Evolutionary conservation across 495 filamentous ascomycete species (phyloP).

Genomic region (Choiromyces venosus): DNA sequence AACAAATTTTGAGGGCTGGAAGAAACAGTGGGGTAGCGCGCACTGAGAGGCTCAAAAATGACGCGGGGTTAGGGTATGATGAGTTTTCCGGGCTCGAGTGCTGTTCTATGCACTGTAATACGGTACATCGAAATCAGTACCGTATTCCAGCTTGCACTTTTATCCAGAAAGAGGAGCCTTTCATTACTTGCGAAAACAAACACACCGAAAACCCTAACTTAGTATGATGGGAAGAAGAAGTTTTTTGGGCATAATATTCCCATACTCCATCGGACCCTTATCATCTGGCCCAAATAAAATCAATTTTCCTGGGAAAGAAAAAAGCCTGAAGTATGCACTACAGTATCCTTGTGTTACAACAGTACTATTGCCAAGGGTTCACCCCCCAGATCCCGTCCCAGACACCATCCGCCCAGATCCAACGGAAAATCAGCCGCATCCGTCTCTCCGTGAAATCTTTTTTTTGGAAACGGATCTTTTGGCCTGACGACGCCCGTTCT

Average conservation of each 20-base stretch:
- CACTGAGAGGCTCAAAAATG: background rate
- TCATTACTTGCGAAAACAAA: background rate
- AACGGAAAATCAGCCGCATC: background rate
- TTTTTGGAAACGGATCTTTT: background rate
- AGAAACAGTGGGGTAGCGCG: background rate
- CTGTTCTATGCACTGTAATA: background rate
- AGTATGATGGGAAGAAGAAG: background rate
- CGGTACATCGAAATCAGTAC: background rate
- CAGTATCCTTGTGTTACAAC: no score
- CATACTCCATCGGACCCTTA: background rate
- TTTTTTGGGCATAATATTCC: background rate
- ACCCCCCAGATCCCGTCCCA: background rate
- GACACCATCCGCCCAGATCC: background rate
- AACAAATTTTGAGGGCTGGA: background rate
- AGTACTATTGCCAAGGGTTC: background rate
- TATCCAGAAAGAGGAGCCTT: no score
- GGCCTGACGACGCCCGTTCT: background rate
- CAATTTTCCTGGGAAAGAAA: background rate
- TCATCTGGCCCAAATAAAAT: background rate
- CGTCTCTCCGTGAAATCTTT: background rate
- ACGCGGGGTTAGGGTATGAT: background rate
- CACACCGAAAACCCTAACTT: no score
- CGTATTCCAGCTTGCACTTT: background rate
- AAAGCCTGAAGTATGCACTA: background rate
- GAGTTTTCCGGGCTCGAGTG: background rate